Evolutionary conservation across 371 early-diverging fungal species (phyloP).

Genomic region (Mortierella sp.): DNA sequence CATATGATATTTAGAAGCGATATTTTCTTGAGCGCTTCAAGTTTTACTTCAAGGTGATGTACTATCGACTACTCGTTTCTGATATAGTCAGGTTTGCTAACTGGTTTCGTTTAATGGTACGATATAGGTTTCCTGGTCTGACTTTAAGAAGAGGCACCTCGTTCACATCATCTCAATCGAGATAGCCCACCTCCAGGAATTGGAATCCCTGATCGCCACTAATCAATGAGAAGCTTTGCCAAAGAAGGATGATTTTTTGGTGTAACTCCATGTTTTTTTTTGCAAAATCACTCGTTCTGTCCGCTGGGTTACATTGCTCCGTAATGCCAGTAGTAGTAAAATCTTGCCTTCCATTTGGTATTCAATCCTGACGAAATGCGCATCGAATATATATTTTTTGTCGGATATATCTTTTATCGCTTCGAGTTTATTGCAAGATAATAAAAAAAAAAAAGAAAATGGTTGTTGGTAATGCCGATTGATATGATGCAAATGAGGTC

Average conservation of each 20-base stretch:
- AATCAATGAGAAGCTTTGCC: not conserved
- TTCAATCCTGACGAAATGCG: not conserved
- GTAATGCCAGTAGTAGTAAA: too few species aligned
- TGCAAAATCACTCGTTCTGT: too few species aligned
- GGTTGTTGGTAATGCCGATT: not conserved
- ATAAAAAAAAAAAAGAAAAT: not conserved
- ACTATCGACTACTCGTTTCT: not conserved
- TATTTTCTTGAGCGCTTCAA: slow-evolving; percentile 47
- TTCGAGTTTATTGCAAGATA: not conserved
- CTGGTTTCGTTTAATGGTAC: not conserved
- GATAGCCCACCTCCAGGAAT: slow-evolving; percentile 15
- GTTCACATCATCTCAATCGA: slow-evolving; percentile 32
- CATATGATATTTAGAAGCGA: slow-evolving; percentile 19
- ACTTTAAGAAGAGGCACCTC: slow-evolving; percentile 15
- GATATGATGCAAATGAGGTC: not conserved
- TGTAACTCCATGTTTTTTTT: too few species aligned
- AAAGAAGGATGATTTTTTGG: too few species aligned
- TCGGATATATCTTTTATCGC: not conserved
- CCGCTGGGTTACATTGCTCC: too few species aligned
- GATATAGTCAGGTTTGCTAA: not conserved
- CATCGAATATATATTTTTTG: too few species aligned
- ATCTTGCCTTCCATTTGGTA: too few species aligned
- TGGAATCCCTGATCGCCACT: not conserved
- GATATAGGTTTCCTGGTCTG: slow-evolving; percentile 31
- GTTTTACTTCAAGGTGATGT: slow-evolving; percentile 44